Percentiles rank a stretch among this genome's conserved stretches.
These are phyloP conservation scores for Fusarium euwallaceae DNA, from an alignment of 2,329 filamentous ascomycete species.

Conservation along the genomic window DNA sequence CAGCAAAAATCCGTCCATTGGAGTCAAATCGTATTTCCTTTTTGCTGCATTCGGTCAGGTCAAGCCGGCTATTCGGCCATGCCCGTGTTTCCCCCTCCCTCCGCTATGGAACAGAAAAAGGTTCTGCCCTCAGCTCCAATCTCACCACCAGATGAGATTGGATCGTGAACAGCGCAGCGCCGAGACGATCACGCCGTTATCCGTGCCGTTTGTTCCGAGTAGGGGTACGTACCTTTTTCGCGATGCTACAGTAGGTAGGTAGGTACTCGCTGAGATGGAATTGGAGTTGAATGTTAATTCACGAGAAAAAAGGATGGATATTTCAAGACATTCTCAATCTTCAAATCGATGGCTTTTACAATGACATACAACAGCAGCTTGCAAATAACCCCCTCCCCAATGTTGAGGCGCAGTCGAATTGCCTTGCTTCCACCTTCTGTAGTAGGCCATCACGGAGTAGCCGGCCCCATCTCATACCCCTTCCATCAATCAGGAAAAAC, in stretches of 20 bases:
- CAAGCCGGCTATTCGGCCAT: conserved; percentile 11
- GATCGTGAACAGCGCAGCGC: conserved; percentile 35
- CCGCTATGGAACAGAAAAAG: background rate
- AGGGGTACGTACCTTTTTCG: conserved; percentile 24
- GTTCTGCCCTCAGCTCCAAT: background rate
- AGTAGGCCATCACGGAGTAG: no score
- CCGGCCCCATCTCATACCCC: no score
- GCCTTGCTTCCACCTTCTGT: no score
- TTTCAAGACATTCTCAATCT: background rate
- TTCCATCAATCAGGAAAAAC: no score
- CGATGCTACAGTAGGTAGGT: background rate
- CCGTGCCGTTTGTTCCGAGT: conserved; percentile 46
- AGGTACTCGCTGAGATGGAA: background rate
- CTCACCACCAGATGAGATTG: conserved; percentile 22
- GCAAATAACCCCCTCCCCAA: no score
- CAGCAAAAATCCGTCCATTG: background rate
- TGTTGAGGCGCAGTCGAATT: no score
- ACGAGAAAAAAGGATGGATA: background rate
- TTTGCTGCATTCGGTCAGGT: background rate
- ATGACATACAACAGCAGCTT: background rate
- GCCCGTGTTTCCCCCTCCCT: background rate
- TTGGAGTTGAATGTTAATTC: background rate
- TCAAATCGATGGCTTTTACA: background rate
- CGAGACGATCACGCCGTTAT: conserved; percentile 43
- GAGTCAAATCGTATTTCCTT: background rate